phyloP scores from a whole-genome alignment of 176 grass and related monocot species.

The Oryza meridionalis region DNA sequence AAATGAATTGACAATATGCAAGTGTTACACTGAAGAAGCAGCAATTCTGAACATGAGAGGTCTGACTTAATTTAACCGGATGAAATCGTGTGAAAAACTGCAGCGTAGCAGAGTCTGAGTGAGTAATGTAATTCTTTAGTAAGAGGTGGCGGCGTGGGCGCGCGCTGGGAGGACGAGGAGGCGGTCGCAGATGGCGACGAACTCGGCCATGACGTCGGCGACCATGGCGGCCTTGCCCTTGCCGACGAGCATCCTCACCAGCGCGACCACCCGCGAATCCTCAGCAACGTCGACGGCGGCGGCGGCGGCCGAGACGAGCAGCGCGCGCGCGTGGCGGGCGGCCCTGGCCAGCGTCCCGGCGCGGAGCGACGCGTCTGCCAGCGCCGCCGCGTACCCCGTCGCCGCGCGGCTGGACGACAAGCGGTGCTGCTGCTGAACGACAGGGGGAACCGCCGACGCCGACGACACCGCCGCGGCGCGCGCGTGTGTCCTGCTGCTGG shows the following conservation, averaged over 20 bases:
- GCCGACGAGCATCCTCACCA: constrained; percentile 49
- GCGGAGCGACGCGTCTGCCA: constrained; percentile 37
- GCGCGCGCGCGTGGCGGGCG: constrained; percentile 32
- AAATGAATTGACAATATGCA: background rate
- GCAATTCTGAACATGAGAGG: background rate
- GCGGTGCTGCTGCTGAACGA: background rate
- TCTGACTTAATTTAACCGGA: background rate
- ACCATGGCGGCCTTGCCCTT: constrained; percentile 47
- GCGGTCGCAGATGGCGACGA: constrained; percentile 46
- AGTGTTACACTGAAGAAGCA: background rate
- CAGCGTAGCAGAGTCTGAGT: background rate
- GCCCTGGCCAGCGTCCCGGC: constrained; percentile 41
- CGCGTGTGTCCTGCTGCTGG: background rate
- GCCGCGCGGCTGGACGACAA: constrained; percentile 36
- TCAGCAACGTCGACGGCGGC: background rate
- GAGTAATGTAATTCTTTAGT: background rate
- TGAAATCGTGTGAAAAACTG: background rate
- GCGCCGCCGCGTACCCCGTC: constrained; percentile 53
- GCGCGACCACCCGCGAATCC: constrained; percentile 45
- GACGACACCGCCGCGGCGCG: too few species aligned
- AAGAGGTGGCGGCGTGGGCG: background rate
- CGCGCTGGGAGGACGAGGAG: background rate
- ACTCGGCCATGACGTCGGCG: constrained; percentile 45
- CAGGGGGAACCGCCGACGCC: too few species aligned
- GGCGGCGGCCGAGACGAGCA: background rate